These are phyloP conservation scores for Trichoderma asperellum DNA, from an alignment of 2,329 filamentous ascomycete genomes.

Conservation along the genomic window DNA sequence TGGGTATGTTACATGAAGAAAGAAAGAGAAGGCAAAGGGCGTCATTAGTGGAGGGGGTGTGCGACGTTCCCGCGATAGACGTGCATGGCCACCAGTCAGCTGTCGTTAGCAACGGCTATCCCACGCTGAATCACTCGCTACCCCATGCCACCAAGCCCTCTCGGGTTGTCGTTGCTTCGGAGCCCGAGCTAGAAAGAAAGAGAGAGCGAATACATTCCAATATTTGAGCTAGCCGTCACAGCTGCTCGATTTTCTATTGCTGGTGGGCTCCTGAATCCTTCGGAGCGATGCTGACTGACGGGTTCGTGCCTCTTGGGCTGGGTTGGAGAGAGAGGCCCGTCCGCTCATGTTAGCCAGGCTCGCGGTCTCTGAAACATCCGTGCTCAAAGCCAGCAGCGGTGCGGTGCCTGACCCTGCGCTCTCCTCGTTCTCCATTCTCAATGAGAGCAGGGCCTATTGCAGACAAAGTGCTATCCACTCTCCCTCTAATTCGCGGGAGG, in stretches of 20 bases:
- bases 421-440: background rate
- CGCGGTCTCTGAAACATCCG: slow-evolving; percentile 24
- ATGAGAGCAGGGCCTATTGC: background rate
- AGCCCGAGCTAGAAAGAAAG: slow-evolving; percentile 2
- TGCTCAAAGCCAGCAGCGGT: slow-evolving; percentile 25
- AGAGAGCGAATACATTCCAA: background rate
- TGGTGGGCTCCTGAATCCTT: slow-evolving; percentile 24
- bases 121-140: slow-evolving; percentile 19
- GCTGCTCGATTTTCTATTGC: background rate
- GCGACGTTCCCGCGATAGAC: slow-evolving; percentile 25
- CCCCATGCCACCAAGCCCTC: background rate
- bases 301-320: background rate
- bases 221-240: background rate
- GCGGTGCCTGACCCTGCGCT: background rate
- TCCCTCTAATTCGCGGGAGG: background rate
- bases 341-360: slow-evolving; percentile 7
- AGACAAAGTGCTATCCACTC: slow-evolving; percentile 13
- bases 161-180: slow-evolving; percentile 5
- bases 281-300: slow-evolving; percentile 24
- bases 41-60: slow-evolving; percentile 22
- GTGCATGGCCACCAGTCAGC: slow-evolving; percentile 27
- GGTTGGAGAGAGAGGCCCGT: background rate
- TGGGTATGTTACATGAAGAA: background rate
- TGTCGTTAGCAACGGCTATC: slow-evolving; percentile 20
- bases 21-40: background rate